phyloP scores from a whole-genome alignment of 1,284 basidiomycete genomes.

The Cryptococcus deneoformans region DNA sequence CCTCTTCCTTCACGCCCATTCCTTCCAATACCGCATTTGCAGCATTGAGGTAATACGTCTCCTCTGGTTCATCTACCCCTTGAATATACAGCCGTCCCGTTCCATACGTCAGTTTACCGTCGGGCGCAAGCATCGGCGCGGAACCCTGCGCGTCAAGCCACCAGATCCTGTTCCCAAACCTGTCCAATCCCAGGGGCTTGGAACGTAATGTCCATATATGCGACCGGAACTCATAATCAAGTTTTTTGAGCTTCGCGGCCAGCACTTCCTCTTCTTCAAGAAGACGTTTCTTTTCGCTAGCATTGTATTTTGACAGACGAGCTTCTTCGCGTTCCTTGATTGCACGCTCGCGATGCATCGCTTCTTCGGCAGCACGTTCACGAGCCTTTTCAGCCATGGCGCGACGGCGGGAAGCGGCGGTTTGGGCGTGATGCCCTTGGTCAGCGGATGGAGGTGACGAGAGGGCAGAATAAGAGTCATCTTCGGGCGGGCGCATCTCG shows the following conservation, averaged over 20 bases:
- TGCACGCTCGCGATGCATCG: constrained; percentile 64
- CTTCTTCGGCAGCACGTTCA: constrained; percentile 51
- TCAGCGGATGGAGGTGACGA: not conserved
- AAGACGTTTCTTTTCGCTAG: constrained; percentile 67
- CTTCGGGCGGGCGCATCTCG: constrained; percentile 6
- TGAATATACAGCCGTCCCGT: constrained; percentile 88
- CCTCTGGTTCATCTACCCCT: constrained; percentile 74
- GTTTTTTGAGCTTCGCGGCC: constrained; percentile 71
- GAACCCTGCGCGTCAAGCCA: constrained; percentile 98
- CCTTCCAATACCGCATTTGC: constrained; percentile 51
- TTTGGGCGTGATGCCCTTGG: constrained; percentile 25
- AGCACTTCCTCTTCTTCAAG: constrained; percentile 82
- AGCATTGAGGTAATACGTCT: constrained; percentile 58
- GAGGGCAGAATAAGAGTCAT: constrained; percentile 1
- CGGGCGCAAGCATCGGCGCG: constrained; percentile 64
- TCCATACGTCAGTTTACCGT: constrained; percentile 67
- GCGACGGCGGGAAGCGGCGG: constrained; percentile 34
- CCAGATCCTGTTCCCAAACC: constrained; percentile 94
- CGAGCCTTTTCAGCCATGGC: constrained; percentile 46
- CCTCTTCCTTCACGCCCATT: constrained; percentile 49
- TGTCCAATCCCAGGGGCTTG: constrained; percentile 83
- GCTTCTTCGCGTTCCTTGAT: constrained; percentile 33
- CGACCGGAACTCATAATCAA: constrained; percentile 91
- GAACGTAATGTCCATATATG: constrained; percentile 76
- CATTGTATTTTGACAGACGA: constrained; percentile 24